These are phyloP conservation scores for Fusarium liriodendri DNA, from an alignment of 2,329 filamentous ascomycete genomes.

Conservation along the genomic window DNA sequence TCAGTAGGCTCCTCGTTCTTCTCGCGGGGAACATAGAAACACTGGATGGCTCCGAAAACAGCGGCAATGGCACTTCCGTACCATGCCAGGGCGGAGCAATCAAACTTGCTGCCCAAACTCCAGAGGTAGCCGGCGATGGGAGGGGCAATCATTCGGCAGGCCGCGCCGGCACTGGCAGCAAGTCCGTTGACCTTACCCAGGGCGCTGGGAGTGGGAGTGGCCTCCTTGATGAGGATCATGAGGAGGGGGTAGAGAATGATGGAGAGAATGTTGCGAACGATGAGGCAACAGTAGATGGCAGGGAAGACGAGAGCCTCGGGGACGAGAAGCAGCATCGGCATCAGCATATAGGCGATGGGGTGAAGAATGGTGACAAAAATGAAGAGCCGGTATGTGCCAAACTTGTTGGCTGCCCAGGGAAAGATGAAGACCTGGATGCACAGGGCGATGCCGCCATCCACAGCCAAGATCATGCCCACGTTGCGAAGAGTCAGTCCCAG, in stretches of 20 bases:
- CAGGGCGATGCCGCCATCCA: slow-evolving; percentile 69
- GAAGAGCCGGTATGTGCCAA: slow-evolving; percentile 71
- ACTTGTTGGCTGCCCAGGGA: slow-evolving; percentile 66
- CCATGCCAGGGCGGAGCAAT: slow-evolving; percentile 73
- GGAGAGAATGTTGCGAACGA: slow-evolving; percentile 69
- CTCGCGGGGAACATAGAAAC: slow-evolving; percentile 62
- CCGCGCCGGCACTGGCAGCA: slow-evolving; percentile 73
- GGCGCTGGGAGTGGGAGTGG: slow-evolving; percentile 65
- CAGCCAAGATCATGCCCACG: slow-evolving; percentile 71
- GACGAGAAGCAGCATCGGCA: slow-evolving; percentile 68
- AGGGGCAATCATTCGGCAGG: slow-evolving; percentile 75
- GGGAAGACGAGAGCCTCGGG: slow-evolving; percentile 63
- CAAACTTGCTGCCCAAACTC: slow-evolving; percentile 66
- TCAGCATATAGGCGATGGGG: slow-evolving; percentile 69
- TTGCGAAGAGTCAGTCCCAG: slow-evolving; percentile 71
- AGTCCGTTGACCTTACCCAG: slow-evolving; percentile 75
- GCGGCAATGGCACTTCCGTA: slow-evolving; percentile 70
- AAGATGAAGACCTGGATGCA: slow-evolving; percentile 71
- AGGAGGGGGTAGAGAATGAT: slow-evolving; percentile 75
- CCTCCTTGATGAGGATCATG: slow-evolving; percentile 75
- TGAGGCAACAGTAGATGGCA: slow-evolving; percentile 68
- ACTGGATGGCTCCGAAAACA: slow-evolving; percentile 67
- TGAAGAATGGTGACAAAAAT: slow-evolving; percentile 69
- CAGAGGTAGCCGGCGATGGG: slow-evolving; percentile 74
- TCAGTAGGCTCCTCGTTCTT: slow-evolving; percentile 43